phyloP scores from a whole-genome alignment of 495 filamentous ascomycete genomes.

The Aspergillus indologenus region DNA sequence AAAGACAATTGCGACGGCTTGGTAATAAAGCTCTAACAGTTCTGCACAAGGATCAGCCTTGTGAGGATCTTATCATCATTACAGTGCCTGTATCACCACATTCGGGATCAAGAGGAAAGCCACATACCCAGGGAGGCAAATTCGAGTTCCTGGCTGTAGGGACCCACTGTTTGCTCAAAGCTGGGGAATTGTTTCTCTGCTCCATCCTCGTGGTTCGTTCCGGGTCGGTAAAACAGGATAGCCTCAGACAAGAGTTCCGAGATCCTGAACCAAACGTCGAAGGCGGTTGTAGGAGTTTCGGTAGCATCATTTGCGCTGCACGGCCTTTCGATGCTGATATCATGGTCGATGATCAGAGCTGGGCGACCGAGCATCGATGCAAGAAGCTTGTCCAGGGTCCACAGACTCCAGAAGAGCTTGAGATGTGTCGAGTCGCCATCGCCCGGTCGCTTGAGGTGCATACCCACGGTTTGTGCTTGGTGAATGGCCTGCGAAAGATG shows the following conservation, averaged over 20 bases:
- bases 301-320: neutral
- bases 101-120: neutral
- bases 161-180: slow-evolving; percentile 67
- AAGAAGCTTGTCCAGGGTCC: slow-evolving; percentile 64
- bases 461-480: slow-evolving; percentile 62
- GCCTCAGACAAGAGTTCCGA: slow-evolving; percentile 59
- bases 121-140: slow-evolving; percentile 30
- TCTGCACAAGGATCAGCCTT: slow-evolving; percentile 31
- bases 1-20: slow-evolving; percentile 63
- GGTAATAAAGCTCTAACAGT: slow-evolving; percentile 66
- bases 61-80: too few relatives aligned
- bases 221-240: slow-evolving; percentile 65
- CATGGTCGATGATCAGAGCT: slow-evolving; percentile 62
- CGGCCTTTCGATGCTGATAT: slow-evolving; percentile 48
- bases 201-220: slow-evolving; percentile 36
- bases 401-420: slow-evolving; percentile 66
- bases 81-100: too few relatives aligned
- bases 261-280: slow-evolving; percentile 51
- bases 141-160: slow-evolving; percentile 24
- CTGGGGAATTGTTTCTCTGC: slow-evolving; percentile 61
- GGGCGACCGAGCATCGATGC: slow-evolving; percentile 62
- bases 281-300: slow-evolving; percentile 29
- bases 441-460: slow-evolving; percentile 53
- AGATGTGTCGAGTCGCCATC: slow-evolving; percentile 38
- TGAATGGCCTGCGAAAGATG: slow-evolving; percentile 50